A percentile compares a stretch with the other conserved stretches of the same genome.
phyloP scores from a whole-genome alignment of 2,329 filamentous ascomycete species.

The Xylaria hypoxylon region DNA sequence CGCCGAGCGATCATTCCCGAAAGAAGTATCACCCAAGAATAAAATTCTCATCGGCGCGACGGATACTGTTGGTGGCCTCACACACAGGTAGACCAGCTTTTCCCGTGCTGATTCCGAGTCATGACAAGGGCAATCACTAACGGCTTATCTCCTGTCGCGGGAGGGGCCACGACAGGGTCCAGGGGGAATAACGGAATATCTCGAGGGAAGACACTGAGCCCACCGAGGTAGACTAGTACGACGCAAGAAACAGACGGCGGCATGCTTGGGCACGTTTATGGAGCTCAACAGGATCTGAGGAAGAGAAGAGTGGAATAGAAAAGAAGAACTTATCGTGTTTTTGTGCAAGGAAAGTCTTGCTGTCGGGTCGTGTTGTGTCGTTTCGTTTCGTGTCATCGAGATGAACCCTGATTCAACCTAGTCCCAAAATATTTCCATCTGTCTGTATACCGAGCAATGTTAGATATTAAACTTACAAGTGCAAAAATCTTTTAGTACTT shows the following conservation, averaged over 20 bases:
- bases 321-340: background rate
- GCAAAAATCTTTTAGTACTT: background rate
- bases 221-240: no score
- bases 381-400: background rate
- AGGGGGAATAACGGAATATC: slow-evolving; percentile 22
- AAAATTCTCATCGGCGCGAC: slow-evolving; percentile 8
- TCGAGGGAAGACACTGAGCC: background rate
- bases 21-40: background rate
- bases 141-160: slow-evolving; percentile 10
- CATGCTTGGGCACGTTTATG: slow-evolving; percentile 14
- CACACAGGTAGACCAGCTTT: slow-evolving; percentile 5
- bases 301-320: slow-evolving; percentile 2
- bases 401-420: background rate
- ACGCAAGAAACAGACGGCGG: slow-evolving; percentile 8
- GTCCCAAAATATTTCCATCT: slow-evolving; percentile 10
- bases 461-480: background rate
- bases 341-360: background rate
- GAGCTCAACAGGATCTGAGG: background rate
- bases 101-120: slow-evolving; percentile 11
- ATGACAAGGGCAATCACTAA: slow-evolving; percentile 11
- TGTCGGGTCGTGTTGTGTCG: background rate
- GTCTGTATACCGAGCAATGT: background rate
- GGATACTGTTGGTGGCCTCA: slow-evolving; percentile 4
- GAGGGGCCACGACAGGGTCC: slow-evolving; percentile 4
- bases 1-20: background rate